Percentiles rank a stretch among this genome's conserved stretches.
Evolutionary conservation across 1,139 yeast species (phyloP).

Genomic region (Blastobotrys elegans): DNA sequence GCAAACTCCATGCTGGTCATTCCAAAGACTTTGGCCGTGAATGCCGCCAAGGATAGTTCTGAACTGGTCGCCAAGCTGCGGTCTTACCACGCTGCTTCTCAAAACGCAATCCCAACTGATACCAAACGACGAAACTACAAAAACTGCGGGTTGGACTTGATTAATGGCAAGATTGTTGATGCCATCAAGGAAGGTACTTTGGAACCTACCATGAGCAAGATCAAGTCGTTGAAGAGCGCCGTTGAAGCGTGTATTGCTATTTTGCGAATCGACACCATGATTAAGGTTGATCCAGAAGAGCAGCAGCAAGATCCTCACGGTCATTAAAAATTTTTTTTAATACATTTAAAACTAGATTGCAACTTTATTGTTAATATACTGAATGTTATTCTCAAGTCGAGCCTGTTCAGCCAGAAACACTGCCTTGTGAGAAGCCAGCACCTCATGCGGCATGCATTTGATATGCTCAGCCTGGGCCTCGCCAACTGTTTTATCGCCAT

Average conservation of each 20-base stretch:
- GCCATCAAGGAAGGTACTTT: slow-evolving; percentile 80
- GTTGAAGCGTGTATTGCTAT: slow-evolving; percentile 98
- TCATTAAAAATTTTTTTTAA: slow-evolving; percentile 16
- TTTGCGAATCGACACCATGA: slow-evolving; percentile 96
- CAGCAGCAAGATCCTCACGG: slow-evolving; percentile 65
- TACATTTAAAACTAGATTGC: slow-evolving; percentile 3
- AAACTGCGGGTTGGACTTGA: slow-evolving; percentile 87
- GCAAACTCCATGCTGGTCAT: slow-evolving; percentile 84
- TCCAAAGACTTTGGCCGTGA: slow-evolving; percentile 95
- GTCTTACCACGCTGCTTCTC: slow-evolving; percentile 95
- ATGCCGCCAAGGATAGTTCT: slow-evolving; percentile 96
- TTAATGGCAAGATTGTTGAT: slow-evolving; percentile 88
- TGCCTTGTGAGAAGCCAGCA: slow-evolving; percentile 24
- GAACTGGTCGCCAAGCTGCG: slow-evolving; percentile 93
- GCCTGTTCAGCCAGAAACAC: slow-evolving; percentile 29
- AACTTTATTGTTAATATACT: slow-evolving; percentile 15
- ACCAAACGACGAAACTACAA: slow-evolving; percentile 77
- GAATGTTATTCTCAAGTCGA: slow-evolving; percentile 20
- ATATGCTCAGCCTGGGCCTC: slow-evolving; percentile 23
- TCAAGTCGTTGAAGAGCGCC: slow-evolving; percentile 90
- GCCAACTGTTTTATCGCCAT: slow-evolving; percentile 18
- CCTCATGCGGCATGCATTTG: slow-evolving; percentile 27
- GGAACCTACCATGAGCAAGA: slow-evolving; percentile 91
- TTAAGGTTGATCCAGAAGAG: slow-evolving; percentile 94
- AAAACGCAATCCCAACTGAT: slow-evolving; percentile 77